Evolutionary conservation across 768 basidiomycete species (phyloP), one percentile per base, ranked within the genome.

Genomic region (Calocera cornea): DNA sequence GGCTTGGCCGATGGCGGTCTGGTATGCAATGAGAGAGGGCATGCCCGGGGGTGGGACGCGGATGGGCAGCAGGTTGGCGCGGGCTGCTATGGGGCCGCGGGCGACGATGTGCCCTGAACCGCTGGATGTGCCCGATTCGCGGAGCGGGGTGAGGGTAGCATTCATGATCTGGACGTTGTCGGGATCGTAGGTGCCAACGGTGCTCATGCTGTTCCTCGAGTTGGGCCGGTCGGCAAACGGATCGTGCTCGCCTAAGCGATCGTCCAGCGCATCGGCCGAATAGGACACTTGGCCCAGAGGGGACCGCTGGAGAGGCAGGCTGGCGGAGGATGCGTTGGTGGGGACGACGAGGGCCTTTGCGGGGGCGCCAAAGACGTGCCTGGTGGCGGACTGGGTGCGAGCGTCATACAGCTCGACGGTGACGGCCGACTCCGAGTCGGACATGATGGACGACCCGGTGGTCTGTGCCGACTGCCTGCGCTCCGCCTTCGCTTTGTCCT

Each of bases 151-250:
- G 16, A 60, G 54, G 2, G 54, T 60, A 27, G 54, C 54, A 27
- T 60, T 60, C 54, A 60, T 60, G 54, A 60, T 60, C 54, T 60
- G 54, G 2, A 60, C 54, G 22, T 60, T 60, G 54, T 60, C 54
- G 14, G 54, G 54, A 33, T 60, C 54, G 54, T 60, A 60, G 7
- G 54, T 60, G 27, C 8, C 54, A 16, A 60, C 54, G 7, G 54
- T 60, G 31, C 7, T 60, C 54, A 60, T 60, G 31, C 54, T 60
- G 54, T 60, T 60, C 16, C 54, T 2, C 27, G 54, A 60, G 2
- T 5, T 27, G 14, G 54, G 54, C 19, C 54, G 54, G 19, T 60
- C 54, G 54, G 54, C 54, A 31, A 60, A 60, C 2, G 54, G 54
- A 60, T 60, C 54, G 3, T 29, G 54, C 16, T 33, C 27, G 2